These are phyloP conservation scores for Lumnitzera littorea DNA, from an alignment of 345 rosid genomes.

Conservation along the genomic window DNA sequence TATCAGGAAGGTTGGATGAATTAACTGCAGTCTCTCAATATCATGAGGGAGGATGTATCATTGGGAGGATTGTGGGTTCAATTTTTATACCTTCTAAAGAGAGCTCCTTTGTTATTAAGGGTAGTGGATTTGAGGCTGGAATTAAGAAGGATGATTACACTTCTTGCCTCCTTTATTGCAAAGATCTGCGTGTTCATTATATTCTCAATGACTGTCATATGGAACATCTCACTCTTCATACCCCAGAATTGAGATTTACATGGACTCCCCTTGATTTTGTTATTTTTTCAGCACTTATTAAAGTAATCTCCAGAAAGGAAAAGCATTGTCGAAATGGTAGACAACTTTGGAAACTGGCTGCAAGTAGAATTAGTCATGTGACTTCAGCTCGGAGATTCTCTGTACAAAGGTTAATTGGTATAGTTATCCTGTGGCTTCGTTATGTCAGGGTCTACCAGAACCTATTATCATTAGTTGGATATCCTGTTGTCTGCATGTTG, in stretches of 20 bases:
- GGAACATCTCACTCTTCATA: slow-evolving; percentile 33
- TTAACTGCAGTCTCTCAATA: slow-evolving; percentile 47
- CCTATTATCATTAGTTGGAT: slow-evolving; percentile 47
- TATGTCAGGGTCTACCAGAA: slow-evolving; percentile 58
- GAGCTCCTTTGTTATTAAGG: slow-evolving; percentile 37
- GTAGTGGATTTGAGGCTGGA: slow-evolving; percentile 41
- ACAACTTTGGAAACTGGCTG: slow-evolving; percentile 74
- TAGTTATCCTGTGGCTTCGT: slow-evolving; percentile 56
- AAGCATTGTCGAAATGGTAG: slow-evolving; percentile 54
- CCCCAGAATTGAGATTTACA: slow-evolving; percentile 44
- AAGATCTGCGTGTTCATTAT: slow-evolving; percentile 25
- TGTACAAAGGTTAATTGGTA: slow-evolving; percentile 40
- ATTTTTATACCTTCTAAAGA: slow-evolving; percentile 42
- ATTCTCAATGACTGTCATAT: slow-evolving; percentile 46
- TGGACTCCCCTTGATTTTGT: slow-evolving; percentile 54
- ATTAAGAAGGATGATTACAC: slow-evolving; percentile 42
- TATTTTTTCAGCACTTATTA: slow-evolving; percentile 35
- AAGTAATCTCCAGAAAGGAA: slow-evolving; percentile 33
- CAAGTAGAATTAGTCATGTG: slow-evolving; percentile 45
- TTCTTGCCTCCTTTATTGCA: slow-evolving; percentile 23
- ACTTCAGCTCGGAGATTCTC: slow-evolving; percentile 52
- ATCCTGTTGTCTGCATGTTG: slow-evolving; percentile 37
- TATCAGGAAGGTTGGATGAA: slow-evolving; percentile 44
- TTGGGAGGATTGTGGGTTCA: slow-evolving; percentile 42
- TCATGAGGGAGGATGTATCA: slow-evolving; percentile 41